Base-by-base conservation (phyloP, 2,329 filamentous ascomycete species). In the Aspergillus felis region DNA sequence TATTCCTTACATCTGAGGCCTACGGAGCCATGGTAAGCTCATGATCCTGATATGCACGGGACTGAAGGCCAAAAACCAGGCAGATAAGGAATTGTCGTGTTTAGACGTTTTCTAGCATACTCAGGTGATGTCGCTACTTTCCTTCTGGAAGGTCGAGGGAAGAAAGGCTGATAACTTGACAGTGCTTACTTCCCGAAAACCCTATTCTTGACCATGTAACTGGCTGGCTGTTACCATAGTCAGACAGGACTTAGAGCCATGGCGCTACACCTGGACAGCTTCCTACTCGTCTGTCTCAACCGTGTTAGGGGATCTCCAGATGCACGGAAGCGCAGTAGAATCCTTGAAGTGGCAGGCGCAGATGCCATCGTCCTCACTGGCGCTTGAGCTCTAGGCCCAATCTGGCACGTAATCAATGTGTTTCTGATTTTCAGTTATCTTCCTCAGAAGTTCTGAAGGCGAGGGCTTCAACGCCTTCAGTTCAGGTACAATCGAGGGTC, bases 321-420 rank as follows among this genome's bases (percentile, higher is more conserved):
- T 69, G 64, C 67, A 70, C 67, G 57, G 68, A 70, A 71, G 62
- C 52, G 54, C 61, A 66, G 66, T 58, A 70, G 68, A 70, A 70
- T 56, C 57, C 46, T 24, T 7, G 22, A 14, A 24, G 12, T 27
- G 8, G 22, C 44, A 47, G 44, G 20, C 22, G 22, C 22, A 14
- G 9, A 38, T 38, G 32, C 32, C 14, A 52, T 49, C 46, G 28
- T 50, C 17, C 7, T 27, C 28, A 29, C 38, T 53, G 24, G 48
- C 35, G 50, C 17, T 14, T 24, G 46, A 50, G 14, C 22, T 47
- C 22, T 47, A 27, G 12, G 44, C 44, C 22, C 5, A 8, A 14
- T 47, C 22, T 22, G 44, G 44, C 20, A 27, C 8, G 4, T 27
- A 22, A 7, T 24, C 5, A 25, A 27, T 27, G 22, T 25, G 22